Base-by-base conservation (phyloP, 1,284 basidiomycete genomes). In the Naganishia sp. region DNA sequence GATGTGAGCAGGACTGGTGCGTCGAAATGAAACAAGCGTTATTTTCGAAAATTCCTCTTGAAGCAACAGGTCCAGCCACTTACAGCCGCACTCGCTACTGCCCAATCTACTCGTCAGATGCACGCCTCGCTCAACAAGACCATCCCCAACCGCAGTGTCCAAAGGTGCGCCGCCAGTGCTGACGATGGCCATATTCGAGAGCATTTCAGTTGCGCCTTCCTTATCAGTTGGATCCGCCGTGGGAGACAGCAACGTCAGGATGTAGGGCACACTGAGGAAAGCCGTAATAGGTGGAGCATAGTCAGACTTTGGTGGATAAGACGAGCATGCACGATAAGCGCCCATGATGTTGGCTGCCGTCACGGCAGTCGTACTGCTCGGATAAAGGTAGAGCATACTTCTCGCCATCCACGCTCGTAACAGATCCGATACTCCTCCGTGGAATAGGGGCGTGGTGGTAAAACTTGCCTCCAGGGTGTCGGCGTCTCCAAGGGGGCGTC, bases 381-480 rank as follows among this genome's bases (percentile, higher is more conserved):
- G 77, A 55, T 77, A 80, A 64, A 81, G 77, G 70, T 76, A 79
- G 49, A 80, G 71, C 48, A 75, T 73, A 49, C 75, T 76, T 31
- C 75, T 69, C 6, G 78, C 76, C 75, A 81, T 80, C 72, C 80
- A 76, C 3, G 76, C 75, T 28, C 80, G 73, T 1, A 81, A 70
- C 1, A 81, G 72, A 68, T 81, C 80, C 5, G 78, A 79, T 25
- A 81, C 73, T 5, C 80, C 80, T n/a, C 80, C 80, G 66, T 82
- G 81, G 68, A 80, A 82, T 0, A 82, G 77, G 0, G 81, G 81
- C 0, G 80, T 81, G 0, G 81, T 81, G 6, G 80, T 81, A 69
- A 79, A 81, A 0, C 77, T 76, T 11, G 75, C 71, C 9, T 72
- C 66, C 54, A 72, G 68, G 1, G 64, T 60, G 23, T 66, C 64